A percentile compares a stretch with the other conserved stretches of the same genome.
phyloP scores from a whole-genome alignment of 192 early-diverging fungal species.

The Umbelopsis sp. region DNA sequence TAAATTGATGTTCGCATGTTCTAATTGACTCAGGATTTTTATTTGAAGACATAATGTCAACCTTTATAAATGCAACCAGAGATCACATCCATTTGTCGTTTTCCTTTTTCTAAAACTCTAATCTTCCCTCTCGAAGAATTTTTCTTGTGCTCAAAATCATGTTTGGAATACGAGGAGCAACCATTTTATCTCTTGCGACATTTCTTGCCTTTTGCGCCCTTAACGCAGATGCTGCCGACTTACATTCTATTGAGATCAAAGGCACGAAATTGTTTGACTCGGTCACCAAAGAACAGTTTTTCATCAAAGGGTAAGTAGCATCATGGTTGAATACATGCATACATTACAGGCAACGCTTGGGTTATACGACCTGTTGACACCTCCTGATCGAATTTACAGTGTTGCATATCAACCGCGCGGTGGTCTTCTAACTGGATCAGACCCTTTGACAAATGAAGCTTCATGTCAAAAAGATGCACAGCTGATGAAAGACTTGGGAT shows the following conservation, averaged over 20 bases:
- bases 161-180: conserved; percentile 11
- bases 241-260: conserved; percentile 70
- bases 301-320: conserved; percentile 60
- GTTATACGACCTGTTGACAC: background rate
- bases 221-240: background rate
- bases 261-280: conserved; percentile 74
- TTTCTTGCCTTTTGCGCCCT: background rate
- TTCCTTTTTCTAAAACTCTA: background rate
- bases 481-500: conserved; percentile 66
- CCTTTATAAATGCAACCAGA: no score
- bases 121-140: no score
- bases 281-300: conserved; percentile 74
- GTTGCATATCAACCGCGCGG: conserved; percentile 74
- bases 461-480: conserved; percentile 65
- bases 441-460: conserved; percentile 63
- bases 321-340: background rate
- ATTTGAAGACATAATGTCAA: no score
- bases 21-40: background rate
- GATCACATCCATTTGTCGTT: no score
- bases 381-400: conserved; percentile 2
- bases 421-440: conserved; percentile 42
- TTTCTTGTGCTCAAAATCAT: background rate
- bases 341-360: background rate
- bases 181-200: conserved; percentile 5
- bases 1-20: conserved; percentile 10